These are phyloP conservation scores for Trichothecium sympodiale DNA, from an alignment of 2,329 filamentous ascomycete species.

Conservation along the genomic window DNA sequence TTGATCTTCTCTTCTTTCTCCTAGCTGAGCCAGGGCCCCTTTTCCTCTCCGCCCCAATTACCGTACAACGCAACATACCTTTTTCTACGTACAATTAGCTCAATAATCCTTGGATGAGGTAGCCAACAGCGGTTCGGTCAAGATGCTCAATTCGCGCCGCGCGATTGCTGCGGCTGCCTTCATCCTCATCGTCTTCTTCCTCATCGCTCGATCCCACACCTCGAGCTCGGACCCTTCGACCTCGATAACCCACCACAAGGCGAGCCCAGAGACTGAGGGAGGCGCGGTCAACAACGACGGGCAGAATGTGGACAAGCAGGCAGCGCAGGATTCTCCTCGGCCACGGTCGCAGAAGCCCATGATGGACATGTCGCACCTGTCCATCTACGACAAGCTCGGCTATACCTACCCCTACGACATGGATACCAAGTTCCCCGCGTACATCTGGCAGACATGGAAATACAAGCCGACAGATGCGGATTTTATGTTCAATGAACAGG, in stretches of 20 bases:
- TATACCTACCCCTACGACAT: conserved; percentile 94
- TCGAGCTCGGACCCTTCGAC: conserved; percentile 10
- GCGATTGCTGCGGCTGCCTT: conserved; percentile 61
- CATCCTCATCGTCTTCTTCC: conserved; percentile 57
- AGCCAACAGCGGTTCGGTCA: too few species aligned
- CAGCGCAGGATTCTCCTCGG: neutral
- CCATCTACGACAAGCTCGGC: conserved; percentile 68
- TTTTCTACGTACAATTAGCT: too few species aligned
- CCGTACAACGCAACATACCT: neutral
- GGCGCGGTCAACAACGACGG: conserved; percentile 9
- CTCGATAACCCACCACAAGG: neutral
- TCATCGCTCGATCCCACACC: conserved; percentile 53
- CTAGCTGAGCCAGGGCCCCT: neutral
- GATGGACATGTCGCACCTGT: conserved; percentile 60
- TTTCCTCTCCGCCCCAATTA: neutral
- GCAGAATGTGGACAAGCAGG: conserved; percentile 2
- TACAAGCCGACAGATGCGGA: conserved; percentile 64
- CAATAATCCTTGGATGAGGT: conserved; percentile 8
- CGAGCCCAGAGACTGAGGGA: conserved; percentile 9
- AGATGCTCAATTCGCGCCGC: conserved; percentile 70
- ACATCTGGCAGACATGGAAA: conserved; percentile 99
- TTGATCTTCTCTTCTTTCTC: conserved; percentile 2
- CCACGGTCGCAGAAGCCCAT: conserved; percentile 45
- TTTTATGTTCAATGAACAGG: conserved; percentile 72
- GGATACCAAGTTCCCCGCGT: conserved; percentile 81